A percentile compares a stretch with the other conserved stretches of the same genome.
Evolutionary conservation across 73 alveolate species (phyloP).

Genomic region (Symbiodinium natans): DNA sequence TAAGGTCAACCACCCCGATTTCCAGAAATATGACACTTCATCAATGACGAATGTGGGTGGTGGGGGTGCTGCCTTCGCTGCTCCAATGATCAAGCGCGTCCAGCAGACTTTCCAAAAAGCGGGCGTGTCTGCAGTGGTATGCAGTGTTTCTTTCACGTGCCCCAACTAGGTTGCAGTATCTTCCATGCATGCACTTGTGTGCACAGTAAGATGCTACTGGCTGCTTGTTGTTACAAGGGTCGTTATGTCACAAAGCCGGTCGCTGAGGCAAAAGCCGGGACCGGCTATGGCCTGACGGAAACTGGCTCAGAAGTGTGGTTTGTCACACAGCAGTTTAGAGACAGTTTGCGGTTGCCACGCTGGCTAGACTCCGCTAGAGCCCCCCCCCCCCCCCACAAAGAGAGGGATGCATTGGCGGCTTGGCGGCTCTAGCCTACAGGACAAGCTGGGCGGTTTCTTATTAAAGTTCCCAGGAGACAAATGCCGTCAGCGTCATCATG

Average conservation of each 20-base stretch:
- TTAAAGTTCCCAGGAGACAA: conserved; percentile 63
- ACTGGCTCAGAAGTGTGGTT: neutral
- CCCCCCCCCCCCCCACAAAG: too few relatives aligned
- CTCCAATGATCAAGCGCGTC: conserved; percentile 91
- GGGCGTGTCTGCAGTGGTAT: neutral
- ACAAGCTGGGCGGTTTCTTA: too few relatives aligned
- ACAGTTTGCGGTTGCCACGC: too few relatives aligned
- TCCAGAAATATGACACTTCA: conserved; percentile 51
- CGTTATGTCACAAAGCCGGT: too few relatives aligned
- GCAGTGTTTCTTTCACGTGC: neutral
- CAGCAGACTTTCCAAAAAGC: neutral
- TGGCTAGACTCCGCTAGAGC: too few relatives aligned
- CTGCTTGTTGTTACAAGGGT: too few relatives aligned
- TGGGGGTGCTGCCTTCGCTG: conserved; percentile 93
- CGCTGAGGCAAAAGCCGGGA: conserved; percentile 45
- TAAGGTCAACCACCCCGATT: conserved; percentile 86
- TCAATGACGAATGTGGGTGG: conserved; percentile 84
- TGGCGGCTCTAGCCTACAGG: too few relatives aligned
- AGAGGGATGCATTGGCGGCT: too few relatives aligned
- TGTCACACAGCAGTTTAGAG: too few relatives aligned
- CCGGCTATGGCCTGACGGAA: conserved; percentile 90
- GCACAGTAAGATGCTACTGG: too few relatives aligned
- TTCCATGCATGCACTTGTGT: too few relatives aligned
- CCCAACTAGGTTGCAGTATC: too few relatives aligned
- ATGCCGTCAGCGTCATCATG: conserved; percentile 85